phyloP scores from a whole-genome alignment of 2,329 filamentous ascomycete genomes.

The Stemphylium vesicarium region DNA sequence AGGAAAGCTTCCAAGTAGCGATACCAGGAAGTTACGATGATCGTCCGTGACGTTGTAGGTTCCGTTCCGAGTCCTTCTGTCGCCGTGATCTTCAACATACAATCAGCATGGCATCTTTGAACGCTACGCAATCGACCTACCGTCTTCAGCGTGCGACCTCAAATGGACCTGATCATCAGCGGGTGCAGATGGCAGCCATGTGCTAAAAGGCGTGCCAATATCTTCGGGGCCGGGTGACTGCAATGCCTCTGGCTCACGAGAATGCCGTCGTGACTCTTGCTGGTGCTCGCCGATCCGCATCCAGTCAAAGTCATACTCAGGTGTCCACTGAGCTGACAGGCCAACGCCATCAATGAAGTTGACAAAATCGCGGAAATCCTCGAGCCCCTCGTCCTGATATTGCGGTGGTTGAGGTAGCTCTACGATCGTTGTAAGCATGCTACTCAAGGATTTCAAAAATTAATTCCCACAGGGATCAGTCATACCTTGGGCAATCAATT shows the following conservation, averaged over 20 bases:
- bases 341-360: conserved; percentile 45
- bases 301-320: conserved; percentile 41
- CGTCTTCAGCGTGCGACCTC: conserved; percentile 25
- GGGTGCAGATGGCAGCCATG: conserved; percentile 39
- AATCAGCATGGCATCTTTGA: not conserved
- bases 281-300: conserved; percentile 27
- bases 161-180: conserved; percentile 36
- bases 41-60: conserved; percentile 38
- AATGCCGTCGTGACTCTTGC: conserved; percentile 25
- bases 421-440: conserved; percentile 2
- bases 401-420: conserved; percentile 12
- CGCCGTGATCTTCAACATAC: conserved; percentile 20
- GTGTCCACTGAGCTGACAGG: conserved; percentile 40
- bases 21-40: conserved; percentile 30
- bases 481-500: conserved; percentile 23
- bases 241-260: conserved; percentile 22
- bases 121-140: conserved; percentile 6
- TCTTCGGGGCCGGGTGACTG: conserved; percentile 33
- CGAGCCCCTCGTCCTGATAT: conserved; percentile 34
- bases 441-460: not conserved
- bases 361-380: conserved; percentile 42
- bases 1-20: conserved; percentile 26
- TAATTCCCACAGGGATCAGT: not conserved
- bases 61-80: conserved; percentile 23
- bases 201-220: conserved; percentile 40